Conservation (phyloP, 2,329 filamentous ascomycete species). For the Chaetomiaceae sp. region DNA sequence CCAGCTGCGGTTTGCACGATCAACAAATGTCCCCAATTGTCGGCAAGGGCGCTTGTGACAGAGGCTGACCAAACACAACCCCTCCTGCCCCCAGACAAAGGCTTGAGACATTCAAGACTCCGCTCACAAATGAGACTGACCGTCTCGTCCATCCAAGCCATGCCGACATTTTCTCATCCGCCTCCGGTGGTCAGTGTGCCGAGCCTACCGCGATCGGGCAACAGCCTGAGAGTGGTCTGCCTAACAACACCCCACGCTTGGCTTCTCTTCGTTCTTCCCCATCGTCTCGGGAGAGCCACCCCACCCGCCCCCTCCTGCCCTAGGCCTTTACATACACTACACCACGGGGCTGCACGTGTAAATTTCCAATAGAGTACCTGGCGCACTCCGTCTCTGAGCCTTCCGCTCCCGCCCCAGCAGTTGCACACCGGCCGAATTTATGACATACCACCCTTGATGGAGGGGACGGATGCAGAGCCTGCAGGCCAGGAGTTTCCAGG, state of each 20-base stretch:
- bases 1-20: background rate
- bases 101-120: too few relatives aligned
- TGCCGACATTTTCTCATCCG: too few relatives aligned
- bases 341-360: background rate
- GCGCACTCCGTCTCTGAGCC: background rate
- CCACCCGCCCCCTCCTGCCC: slow-evolving; percentile 3
- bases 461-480: slow-evolving; percentile 21
- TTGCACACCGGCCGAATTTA: slow-evolving; percentile 22
- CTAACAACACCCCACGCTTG: slow-evolving; percentile 7
- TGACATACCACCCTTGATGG: slow-evolving; percentile 9
- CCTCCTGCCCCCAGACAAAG: too few relatives aligned
- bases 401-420: slow-evolving; percentile 13
- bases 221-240: background rate
- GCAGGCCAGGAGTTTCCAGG: slow-evolving; percentile 7
- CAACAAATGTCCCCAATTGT: background rate
- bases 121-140: too few relatives aligned
- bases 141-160: background rate
- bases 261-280: background rate
- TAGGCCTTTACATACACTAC: background rate
- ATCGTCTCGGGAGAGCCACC: slow-evolving; percentile 1
- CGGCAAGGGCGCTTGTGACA: slow-evolving; percentile 14
- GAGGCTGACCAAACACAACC: background rate
- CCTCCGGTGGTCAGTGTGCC: background rate
- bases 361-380: slow-evolving; percentile 19
- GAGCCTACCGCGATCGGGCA: slow-evolving; percentile 7